Percentiles rank a stretch among this genome's conserved stretches.
Evolutionary conservation across 2,329 filamentous ascomycete genomes (phyloP).

Genomic region (Ascochyta rabiei): DNA sequence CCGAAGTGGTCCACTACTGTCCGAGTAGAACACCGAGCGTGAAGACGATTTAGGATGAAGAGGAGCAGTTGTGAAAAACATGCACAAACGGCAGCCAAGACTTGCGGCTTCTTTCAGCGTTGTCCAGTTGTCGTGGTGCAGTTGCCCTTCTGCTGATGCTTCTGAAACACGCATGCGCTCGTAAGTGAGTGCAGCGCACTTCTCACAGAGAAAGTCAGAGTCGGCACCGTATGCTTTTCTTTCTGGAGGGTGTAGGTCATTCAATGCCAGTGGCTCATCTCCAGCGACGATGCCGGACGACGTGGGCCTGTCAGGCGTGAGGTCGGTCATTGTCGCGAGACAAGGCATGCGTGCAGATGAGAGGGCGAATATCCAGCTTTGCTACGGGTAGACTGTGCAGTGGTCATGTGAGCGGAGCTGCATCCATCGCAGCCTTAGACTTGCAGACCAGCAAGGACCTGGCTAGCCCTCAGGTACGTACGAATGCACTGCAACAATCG

Average conservation of each 20-base stretch:
- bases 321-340: conserved; percentile 1
- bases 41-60: conserved; percentile 6
- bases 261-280: not conserved
- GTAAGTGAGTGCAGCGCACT: conserved; percentile 5
- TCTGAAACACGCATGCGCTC: conserved; percentile 14
- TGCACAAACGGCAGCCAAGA: conserved; percentile 9
- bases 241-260: not conserved
- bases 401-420: conserved; percentile 2
- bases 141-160: conserved; percentile 11
- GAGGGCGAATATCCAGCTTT: not conserved
- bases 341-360: not conserved
- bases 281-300: not conserved
- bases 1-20: conserved; percentile 2
- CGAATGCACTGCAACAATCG: too few species aligned
- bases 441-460: not conserved
- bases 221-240: not conserved
- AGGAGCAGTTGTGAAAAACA: conserved; percentile 9
- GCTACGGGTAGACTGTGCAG: not conserved
- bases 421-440: not conserved
- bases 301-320: not conserved
- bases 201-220: conserved; percentile 11
- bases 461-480: too few species aligned
- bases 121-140: conserved; percentile 6
- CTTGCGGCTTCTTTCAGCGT: not conserved
- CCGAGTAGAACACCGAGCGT: conserved; percentile 3